Conservation (phyloP, 179 eudicot species). For the Drosera spatulata region DNA sequence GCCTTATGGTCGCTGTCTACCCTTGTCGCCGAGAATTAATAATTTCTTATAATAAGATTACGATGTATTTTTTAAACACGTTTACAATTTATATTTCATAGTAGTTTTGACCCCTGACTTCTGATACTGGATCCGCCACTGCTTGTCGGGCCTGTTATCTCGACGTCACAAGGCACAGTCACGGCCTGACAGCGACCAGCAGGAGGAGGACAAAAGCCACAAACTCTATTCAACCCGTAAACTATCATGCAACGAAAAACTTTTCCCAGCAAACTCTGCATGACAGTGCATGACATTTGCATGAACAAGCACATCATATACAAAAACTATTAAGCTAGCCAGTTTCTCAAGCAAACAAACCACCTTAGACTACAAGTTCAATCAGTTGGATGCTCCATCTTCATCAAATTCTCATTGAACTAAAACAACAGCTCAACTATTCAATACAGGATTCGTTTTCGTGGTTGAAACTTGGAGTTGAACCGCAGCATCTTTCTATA, state of each 20-base stretch:
- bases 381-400: constrained; percentile 23
- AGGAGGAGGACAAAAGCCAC: not conserved
- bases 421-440: constrained; percentile 41
- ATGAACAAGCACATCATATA: constrained; percentile 7
- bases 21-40: no score
- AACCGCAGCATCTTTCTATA: constrained; percentile 6
- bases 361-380: constrained; percentile 11
- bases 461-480: constrained; percentile 1
- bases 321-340: no score
- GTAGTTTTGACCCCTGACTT: no score
- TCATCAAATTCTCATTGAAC: constrained; percentile 34
- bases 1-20: no score
- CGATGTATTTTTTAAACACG: no score
- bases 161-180: no score
- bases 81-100: no score
- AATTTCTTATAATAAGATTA: no score
- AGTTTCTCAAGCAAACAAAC: no score
- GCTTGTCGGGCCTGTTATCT: no score
- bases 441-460: constrained; percentile 7
- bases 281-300: constrained; percentile 9
- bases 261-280: constrained; percentile 5
- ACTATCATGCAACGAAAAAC: not conserved
- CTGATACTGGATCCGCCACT: no score
- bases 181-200: no score
- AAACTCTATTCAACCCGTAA: constrained; percentile 5